Base-by-base conservation (phyloP, 345 rosid genomes). In the Moringa oleifera region DNA sequence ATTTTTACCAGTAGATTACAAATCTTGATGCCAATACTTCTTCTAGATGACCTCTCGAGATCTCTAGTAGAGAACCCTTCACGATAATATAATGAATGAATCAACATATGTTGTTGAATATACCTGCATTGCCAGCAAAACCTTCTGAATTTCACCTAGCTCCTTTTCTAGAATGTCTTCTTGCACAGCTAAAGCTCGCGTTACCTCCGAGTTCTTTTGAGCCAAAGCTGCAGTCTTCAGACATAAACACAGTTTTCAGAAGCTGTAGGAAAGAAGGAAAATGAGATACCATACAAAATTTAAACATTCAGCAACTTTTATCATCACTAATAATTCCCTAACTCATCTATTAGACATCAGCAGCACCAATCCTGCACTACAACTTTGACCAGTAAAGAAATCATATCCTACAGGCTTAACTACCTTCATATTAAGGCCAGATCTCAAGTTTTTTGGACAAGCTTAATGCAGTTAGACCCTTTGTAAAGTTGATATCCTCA, bases 111-210 rank as follows among this genome's bases (percentile, higher is more conserved):
- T 41, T 41, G 17, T 7, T 11, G 16, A 41, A 41, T 7, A 4
- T 65, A 88, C 99, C 95, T 88, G 99, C 97, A 94, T 90, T 76
- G 96, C 97, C 67, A 94, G 77, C 73, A 94, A 70, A 28, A 94
- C 93, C 74, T 88, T 90, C 60, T 90, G 99, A 76, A 84, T 82
- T 81, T 88, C 99, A 53, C 84, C 85, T 59, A 94, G 85, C 81
- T 94, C 99, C 80, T 84, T 88, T 64, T 94, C 97, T 47, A 94
- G 81, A 67, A 82, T 80, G 66, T 81, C 91, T 78, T 82, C 89
- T 68, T 90, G 97, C 68, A 67, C 75, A 59, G 88, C 95, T 78
- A 90, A 67, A 47, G 84, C 88, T 62, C 85, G 82, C n/a, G 95
- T 88, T 7, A 90, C 97, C 65, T 90, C 99, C 13, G 99, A 87